Conservation (phyloP, 805 yeast species). For the Wickerhamomyces sydowiorum region DNA sequence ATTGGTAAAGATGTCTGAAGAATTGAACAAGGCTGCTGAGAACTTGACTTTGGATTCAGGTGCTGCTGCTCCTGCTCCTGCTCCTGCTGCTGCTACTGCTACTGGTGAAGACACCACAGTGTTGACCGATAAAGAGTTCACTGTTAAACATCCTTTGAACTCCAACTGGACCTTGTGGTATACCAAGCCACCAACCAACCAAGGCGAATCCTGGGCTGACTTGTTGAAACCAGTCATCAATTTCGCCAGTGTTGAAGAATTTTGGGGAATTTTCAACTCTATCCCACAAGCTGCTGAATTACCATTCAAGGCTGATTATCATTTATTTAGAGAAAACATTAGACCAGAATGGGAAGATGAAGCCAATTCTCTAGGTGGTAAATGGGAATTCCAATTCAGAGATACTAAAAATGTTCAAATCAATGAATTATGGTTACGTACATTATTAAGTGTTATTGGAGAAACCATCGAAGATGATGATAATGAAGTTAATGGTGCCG, state of each 20-base stretch:
- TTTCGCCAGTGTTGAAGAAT: constrained; percentile 93
- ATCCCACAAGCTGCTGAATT: constrained; percentile 88
- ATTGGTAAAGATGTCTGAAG: constrained; percentile 17
- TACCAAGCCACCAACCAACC: constrained; percentile 83
- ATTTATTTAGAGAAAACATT: constrained; percentile 87
- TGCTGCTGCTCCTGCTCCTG: constrained; percentile 7
- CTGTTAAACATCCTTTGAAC: constrained; percentile 72
- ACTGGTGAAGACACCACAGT: constrained; percentile 24
- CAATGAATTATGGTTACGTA: constrained; percentile 89
- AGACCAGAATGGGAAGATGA: constrained; percentile 99
- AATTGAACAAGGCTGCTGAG: constrained; percentile 22
- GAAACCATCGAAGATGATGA: constrained; percentile 81
- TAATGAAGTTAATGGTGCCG: constrained; percentile 90
- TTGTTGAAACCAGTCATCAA: constrained; percentile 88
- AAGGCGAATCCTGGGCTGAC: constrained; percentile 82
- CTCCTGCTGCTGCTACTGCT: constrained; percentile 16
- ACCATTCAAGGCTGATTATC: constrained; percentile 91
- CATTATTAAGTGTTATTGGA: constrained; percentile 86
- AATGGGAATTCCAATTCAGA: constrained; percentile 80
- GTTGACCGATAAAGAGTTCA: constrained; percentile 25
- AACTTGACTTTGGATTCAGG: constrained; percentile 16
- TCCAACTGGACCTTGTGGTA: constrained; percentile 96
- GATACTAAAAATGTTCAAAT: constrained; percentile 53
- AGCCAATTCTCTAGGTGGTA: constrained; percentile 85
- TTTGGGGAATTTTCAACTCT: constrained; percentile 96